A percentile compares a stretch with the other conserved stretches of the same genome.
Evolutionary conservation across 2,329 filamentous ascomycete species (phyloP).

Genomic region (Cryphonectria carpinicola): DNA sequence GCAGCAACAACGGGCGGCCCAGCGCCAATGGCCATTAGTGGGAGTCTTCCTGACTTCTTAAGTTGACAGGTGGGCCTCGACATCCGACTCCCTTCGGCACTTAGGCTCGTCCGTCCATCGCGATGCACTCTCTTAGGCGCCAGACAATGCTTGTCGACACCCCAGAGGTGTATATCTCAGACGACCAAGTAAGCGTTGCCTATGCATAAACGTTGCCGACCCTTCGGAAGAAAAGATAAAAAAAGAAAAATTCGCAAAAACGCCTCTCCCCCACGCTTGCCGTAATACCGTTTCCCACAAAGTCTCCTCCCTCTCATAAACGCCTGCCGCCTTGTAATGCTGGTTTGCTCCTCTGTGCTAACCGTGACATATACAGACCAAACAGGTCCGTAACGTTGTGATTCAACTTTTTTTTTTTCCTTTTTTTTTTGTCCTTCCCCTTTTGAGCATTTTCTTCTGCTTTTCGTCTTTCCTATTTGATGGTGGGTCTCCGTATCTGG

Average conservation of each 20-base stretch:
- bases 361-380: background rate
- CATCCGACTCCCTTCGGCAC: background rate
- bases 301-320: background rate
- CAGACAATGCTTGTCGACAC: background rate
- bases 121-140: background rate
- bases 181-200: background rate
- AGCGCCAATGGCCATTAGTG: background rate
- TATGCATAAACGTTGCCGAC: background rate
- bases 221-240: background rate
- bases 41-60: background rate
- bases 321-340: slow-evolving; percentile 4
- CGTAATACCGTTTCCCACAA: slow-evolving; percentile 3
- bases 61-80: background rate
- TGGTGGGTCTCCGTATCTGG: background rate
- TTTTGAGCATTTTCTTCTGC: background rate
- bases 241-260: slow-evolving; percentile 5
- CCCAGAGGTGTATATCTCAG: background rate
- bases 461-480: background rate
- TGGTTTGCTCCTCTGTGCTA: background rate
- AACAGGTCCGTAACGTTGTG: background rate
- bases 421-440: no score
- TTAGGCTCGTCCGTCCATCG: background rate
- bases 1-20: background rate
- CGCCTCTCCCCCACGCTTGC: slow-evolving; percentile 16
- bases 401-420: background rate